Evolutionary conservation across 2,329 filamentous ascomycete species (phyloP).

Genomic region (Fusarium virguliforme): DNA sequence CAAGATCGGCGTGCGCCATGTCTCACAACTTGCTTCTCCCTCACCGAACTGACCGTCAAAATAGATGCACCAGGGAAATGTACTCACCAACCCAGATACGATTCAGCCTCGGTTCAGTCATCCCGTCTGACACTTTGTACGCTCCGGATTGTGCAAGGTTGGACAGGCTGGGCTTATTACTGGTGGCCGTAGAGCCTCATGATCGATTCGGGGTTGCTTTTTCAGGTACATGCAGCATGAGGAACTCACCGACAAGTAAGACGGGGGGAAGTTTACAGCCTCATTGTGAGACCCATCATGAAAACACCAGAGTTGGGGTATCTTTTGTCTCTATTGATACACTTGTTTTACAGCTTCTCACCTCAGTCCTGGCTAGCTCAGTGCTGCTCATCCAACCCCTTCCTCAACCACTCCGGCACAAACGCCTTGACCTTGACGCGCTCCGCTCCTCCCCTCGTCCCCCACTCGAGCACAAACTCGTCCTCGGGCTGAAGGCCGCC

Average conservation of each 20-base stretch:
- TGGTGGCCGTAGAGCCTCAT: background rate
- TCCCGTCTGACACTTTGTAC: slow-evolving; percentile 12
- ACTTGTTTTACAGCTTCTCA: slow-evolving; percentile 27
- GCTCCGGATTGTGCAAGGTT: background rate
- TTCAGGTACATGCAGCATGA: background rate
- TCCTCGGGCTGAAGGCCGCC: slow-evolving; percentile 73
- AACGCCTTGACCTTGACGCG: slow-evolving; percentile 81
- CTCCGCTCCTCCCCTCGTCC: slow-evolving; percentile 61
- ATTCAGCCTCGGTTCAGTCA: slow-evolving; percentile 19
- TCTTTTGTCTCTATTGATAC: slow-evolving; percentile 38
- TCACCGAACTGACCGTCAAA: background rate
- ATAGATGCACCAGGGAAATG: background rate
- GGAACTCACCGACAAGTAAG: background rate
- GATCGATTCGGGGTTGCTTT: background rate
- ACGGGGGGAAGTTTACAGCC: background rate
- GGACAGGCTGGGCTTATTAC: background rate
- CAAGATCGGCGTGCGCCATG: slow-evolving; percentile 21
- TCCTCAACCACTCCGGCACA: slow-evolving; percentile 82
- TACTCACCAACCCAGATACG: background rate
- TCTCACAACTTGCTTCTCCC: slow-evolving; percentile 14
- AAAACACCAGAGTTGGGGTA: slow-evolving; percentile 24
- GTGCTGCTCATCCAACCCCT: slow-evolving; percentile 56
- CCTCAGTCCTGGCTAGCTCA: background rate
- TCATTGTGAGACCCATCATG: background rate
- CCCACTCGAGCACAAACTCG: slow-evolving; percentile 74